Evolutionary conservation across 2,329 filamentous ascomycete species (phyloP).

Genomic region (Cladosporium colombiae): DNA sequence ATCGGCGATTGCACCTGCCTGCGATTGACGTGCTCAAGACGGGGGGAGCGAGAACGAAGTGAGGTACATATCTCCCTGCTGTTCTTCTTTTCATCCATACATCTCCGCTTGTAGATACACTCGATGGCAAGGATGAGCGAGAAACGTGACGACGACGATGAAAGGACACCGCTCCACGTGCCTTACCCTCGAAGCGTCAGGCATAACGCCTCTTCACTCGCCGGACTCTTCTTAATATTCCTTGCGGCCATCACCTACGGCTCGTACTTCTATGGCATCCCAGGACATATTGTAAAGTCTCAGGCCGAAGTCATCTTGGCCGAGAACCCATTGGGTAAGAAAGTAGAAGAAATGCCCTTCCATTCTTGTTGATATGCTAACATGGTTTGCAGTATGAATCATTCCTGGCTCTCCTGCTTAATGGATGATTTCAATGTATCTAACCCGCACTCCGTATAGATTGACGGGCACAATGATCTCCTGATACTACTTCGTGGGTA

Average conservation of each 20-base stretch:
- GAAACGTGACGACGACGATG: neutral
- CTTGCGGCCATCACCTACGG: conserved; percentile 7
- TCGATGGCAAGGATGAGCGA: neutral
- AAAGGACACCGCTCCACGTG: neutral
- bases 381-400: neutral
- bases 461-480: conserved; percentile 86
- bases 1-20: neutral
- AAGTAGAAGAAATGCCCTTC: neutral
- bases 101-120: neutral
- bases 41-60: neutral
- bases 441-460: conserved; percentile 5
- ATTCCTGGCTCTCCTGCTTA: neutral
- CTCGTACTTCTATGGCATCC: conserved; percentile 15
- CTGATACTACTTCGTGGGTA: conserved; percentile 67
- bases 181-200: neutral
- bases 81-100: neutral
- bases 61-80: neutral
- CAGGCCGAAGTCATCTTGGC: conserved; percentile 24
- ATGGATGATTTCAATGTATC: neutral
- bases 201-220: conserved; percentile 4
- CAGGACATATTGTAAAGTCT: neutral
- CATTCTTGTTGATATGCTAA: neutral
- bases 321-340: conserved; percentile 28
- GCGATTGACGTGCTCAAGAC: neutral
- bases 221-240: conserved; percentile 12